Percentiles rank a stretch among this genome's conserved stretches.
phyloP scores from a whole-genome alignment of 139 green algal genomes.

The Klebsormidium nitens region DNA sequence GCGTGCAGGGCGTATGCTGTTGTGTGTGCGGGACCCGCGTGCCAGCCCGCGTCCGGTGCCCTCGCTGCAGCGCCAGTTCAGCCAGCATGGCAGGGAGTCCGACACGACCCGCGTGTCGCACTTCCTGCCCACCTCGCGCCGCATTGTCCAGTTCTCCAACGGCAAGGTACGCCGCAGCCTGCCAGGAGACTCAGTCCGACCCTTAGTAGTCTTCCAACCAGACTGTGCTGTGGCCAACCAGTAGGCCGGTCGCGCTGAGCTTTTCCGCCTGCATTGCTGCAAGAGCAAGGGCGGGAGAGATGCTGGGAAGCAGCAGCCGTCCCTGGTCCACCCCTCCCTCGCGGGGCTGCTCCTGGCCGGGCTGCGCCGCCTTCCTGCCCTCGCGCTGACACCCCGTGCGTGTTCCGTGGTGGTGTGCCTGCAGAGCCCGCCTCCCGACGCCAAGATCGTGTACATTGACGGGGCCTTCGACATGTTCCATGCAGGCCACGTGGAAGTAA shows the following conservation, averaged over 20 bases:
- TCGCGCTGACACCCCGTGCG: not conserved
- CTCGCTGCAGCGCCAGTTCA: conserved; percentile 41
- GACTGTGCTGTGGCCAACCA: no score
- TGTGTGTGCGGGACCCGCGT: conserved; percentile 57
- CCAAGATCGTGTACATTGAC: conserved; percentile 93
- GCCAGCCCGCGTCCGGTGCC: conserved; percentile 25
- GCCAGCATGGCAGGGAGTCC: not conserved
- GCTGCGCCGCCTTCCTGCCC: not conserved
- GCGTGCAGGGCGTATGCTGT: conserved; percentile 73
- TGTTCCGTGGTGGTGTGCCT: not conserved
- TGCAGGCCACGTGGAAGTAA: conserved; percentile 78
- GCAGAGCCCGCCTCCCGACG: not conserved
- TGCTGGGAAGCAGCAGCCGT: no score
- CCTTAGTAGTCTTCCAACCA: no score
- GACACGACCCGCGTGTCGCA: conserved; percentile 37
- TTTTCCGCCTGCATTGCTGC: no score
- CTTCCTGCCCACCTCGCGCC: conserved; percentile 88
- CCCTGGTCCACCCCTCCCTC: not conserved
- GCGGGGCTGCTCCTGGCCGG: no score
- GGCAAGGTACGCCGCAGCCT: conserved; percentile 34
- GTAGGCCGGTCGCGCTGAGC: no score
- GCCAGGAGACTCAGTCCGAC: no score
- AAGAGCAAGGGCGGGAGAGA: no score
- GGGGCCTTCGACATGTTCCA: conserved; percentile 99
- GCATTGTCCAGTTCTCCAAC: conserved; percentile 88